These are phyloP conservation scores for Nigrograna mackinnonii DNA, from an alignment of 2,329 filamentous ascomycete genomes.

Conservation along the genomic window DNA sequence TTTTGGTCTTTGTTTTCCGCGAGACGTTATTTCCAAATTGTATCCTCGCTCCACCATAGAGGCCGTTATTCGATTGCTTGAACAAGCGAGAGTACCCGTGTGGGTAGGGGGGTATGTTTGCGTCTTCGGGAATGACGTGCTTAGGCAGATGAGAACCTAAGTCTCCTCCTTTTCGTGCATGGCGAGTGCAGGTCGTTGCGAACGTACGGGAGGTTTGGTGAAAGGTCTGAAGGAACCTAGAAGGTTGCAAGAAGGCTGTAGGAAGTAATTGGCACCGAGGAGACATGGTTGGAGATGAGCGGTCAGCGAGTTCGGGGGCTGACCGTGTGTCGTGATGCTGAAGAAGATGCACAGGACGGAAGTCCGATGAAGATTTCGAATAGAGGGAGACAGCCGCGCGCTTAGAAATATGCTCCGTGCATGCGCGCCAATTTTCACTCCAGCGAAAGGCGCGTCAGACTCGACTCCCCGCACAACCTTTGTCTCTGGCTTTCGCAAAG, in stretches of 20 bases:
- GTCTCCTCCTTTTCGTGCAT: constrained; percentile 32
- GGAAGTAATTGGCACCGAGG: constrained; percentile 32
- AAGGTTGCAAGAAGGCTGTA: constrained; percentile 17
- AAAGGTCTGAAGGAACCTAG: constrained; percentile 12
- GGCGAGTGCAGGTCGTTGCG: constrained; percentile 23
- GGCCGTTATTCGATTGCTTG: constrained; percentile 78
- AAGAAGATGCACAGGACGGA: constrained; percentile 17
- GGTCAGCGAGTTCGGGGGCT: constrained; percentile 15
- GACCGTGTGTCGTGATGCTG: constrained; percentile 14
- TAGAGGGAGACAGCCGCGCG: not conserved
- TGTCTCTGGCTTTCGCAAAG: too few relatives aligned
- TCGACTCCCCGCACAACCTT: too few relatives aligned
- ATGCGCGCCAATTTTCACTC: not conserved
- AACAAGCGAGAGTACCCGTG: constrained; percentile 71
- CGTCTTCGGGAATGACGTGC: constrained; percentile 31
- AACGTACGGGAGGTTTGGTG: constrained; percentile 28
- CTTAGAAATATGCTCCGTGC: constrained; percentile 6
- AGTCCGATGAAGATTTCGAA: constrained; percentile 28
- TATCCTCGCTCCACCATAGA: constrained; percentile 72
- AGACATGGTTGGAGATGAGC: constrained; percentile 23
- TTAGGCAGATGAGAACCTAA: constrained; percentile 40
- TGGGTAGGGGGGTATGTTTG: constrained; percentile 61
- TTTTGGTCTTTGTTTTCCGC: constrained; percentile 69
- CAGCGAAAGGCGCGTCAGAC: too few relatives aligned
- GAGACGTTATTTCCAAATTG: constrained; percentile 80